A percentile compares a stretch with the other conserved stretches of the same genome.
Evolutionary conservation across 805 yeast genomes (phyloP).

Genomic region (Candida khao-thaluensis): DNA sequence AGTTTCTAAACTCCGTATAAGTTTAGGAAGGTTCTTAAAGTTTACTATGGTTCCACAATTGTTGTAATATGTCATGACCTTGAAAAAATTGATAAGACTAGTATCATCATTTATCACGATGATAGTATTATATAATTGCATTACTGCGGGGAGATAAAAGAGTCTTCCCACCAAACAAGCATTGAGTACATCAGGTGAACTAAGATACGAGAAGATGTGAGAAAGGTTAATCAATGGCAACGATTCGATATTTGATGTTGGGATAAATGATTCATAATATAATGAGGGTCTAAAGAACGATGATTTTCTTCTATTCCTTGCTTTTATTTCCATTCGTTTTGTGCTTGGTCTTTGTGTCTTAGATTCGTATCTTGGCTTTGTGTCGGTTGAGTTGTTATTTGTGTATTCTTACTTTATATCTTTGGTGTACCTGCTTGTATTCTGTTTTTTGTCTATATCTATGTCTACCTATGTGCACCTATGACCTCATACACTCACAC

Average conservation of each 20-base stretch:
- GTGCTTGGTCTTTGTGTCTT: too few relatives aligned
- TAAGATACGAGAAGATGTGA: constrained; percentile 20
- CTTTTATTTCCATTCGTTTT: too few relatives aligned
- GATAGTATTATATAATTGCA: constrained; percentile 22
- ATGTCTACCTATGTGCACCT: too few relatives aligned
- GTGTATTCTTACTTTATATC: too few relatives aligned
- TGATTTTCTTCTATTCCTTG: constrained; percentile 13
- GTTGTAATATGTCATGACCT: constrained; percentile 1
- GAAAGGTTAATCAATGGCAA: constrained; percentile 21
- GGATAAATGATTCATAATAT: constrained; percentile 11
- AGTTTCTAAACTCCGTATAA: constrained; percentile 15
- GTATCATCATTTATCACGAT: constrained; percentile 16
- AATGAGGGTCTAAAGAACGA: constrained; percentile 15
- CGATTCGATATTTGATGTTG: constrained; percentile 15
- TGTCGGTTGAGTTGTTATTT: too few relatives aligned
- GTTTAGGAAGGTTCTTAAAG: constrained; percentile 11
- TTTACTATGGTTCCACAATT: constrained; percentile 22
- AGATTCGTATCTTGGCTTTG: too few relatives aligned
- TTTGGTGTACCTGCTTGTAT: too few relatives aligned
- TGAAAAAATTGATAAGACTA: constrained; percentile 4
- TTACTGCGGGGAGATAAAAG: constrained; percentile 27
- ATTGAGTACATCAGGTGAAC: constrained; percentile 22
- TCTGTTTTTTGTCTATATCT: too few relatives aligned
- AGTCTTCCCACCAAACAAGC: constrained; percentile 20
- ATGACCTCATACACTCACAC: too few relatives aligned